Evolutionary conservation across 345 rosid genomes (phyloP).

Genomic region (Euphorbia lathyris): DNA sequence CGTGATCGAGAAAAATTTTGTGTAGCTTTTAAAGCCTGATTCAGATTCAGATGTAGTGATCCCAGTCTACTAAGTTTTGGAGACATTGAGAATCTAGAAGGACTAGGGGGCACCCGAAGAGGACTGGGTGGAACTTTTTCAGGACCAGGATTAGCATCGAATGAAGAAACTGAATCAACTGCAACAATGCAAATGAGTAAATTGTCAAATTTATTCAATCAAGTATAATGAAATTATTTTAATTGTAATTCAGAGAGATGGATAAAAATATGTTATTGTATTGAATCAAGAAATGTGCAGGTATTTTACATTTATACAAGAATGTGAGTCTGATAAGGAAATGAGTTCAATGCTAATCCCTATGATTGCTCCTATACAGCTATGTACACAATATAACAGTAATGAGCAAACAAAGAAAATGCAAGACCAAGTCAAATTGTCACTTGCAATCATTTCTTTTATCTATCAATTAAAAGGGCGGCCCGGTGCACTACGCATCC

Average conservation of each 20-base stretch:
- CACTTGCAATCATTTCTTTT: background rate
- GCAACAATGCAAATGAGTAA: constrained; percentile 28
- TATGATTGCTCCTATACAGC: too few species aligned
- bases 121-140: constrained; percentile 76
- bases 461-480: too few species aligned
- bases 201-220: constrained; percentile 4
- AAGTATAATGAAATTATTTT: background rate
- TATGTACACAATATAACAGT: background rate
- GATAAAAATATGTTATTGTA: too few species aligned
- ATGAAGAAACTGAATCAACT: constrained; percentile 59
- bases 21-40: constrained; percentile 63
- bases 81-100: constrained; percentile 69
- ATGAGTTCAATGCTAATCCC: too few species aligned
- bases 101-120: constrained; percentile 77
- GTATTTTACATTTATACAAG: too few species aligned
- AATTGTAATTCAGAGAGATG: too few species aligned
- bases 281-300: too few species aligned
- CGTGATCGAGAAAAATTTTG: constrained; percentile 54
- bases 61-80: constrained; percentile 66
- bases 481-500: too few species aligned
- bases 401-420: background rate
- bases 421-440: too few species aligned
- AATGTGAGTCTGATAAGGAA: too few species aligned
- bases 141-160: constrained; percentile 45
- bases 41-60: constrained; percentile 58